Conservation (phyloP, 805 yeast species). For the Candida multigemmis region DNA sequence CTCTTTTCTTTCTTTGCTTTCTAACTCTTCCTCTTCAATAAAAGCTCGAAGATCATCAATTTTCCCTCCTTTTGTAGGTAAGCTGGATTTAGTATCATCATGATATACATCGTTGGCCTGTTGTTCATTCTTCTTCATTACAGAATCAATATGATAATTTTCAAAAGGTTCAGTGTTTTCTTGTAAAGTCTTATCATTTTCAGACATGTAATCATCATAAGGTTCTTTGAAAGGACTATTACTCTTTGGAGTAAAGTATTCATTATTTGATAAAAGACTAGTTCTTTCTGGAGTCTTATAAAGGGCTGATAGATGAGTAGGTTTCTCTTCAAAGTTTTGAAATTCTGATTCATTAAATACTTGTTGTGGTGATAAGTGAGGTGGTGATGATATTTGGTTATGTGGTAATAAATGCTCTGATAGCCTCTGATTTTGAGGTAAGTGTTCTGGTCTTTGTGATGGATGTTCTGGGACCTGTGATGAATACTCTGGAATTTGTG, state of each 20-base stretch:
- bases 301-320: not conserved
- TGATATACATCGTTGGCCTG: not conserved
- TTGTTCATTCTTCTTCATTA: not conserved
- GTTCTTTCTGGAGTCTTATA: no score
- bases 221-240: slow-evolving; percentile 10
- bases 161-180: slow-evolving; percentile 13
- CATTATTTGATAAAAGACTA: no score
- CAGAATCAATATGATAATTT: slow-evolving; percentile 6
- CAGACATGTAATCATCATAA: slow-evolving; percentile 12
- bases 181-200: slow-evolving; percentile 6
- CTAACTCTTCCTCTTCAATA: not conserved
- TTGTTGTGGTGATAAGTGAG: no score
- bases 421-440: no score
- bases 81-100: no score
- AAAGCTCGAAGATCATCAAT: not conserved
- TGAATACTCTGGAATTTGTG: no score
- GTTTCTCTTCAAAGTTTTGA: not conserved
- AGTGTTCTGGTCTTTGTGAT: no score
- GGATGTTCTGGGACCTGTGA: no score
- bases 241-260: slow-evolving; percentile 1
- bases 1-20: not conserved
- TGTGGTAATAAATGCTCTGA: no score
- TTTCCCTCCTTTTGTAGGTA: not conserved
- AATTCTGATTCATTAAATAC: no score
- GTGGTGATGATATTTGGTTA: no score